Evolutionary conservation across 2,329 filamentous ascomycete genomes (phyloP), one percentile per base, ranked within the genome.

Genomic region (Macrophomina pseudophaseolina): DNA sequence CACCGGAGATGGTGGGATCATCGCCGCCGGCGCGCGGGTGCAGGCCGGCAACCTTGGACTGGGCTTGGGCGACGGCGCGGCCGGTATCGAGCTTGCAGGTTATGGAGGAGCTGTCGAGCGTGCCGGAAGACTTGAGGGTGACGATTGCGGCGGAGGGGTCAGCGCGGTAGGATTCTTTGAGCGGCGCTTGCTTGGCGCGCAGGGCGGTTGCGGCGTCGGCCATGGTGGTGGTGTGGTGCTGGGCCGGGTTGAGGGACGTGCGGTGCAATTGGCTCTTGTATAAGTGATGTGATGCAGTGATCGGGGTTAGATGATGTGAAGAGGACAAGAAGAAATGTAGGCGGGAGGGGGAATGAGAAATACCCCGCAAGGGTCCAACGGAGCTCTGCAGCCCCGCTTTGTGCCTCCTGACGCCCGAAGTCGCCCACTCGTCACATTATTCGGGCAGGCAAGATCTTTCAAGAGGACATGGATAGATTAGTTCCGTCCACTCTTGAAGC

Each of bases 1-100:
- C 81, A 65, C 82, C 82, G 0, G 79, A 81, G 59, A 84, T 78
- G 2, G 72, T 67, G 9, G 78, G 75, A 12, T 62, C 58, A 32
- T 49, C 58, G 46, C 82, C 82, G 44, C 82, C 82, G 3, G 82
- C 82, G 69, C 79, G 80, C 51, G 78, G 80, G 70, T 84, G 82
- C 46, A 84, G 75, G 35, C 82, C 82, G 1, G 82, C 82, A 23
- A 54, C 53, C 30, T 54, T 53, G 46, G 46, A 32, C 18, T 35
- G 35, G 64, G 76, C 73, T 38, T 79, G 74, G 64, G 76, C 75
- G 46, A 78, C 73, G 5, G 80, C 76, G 35, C 78, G 72, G 64
- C 80, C 77, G 18, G 79, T 81, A 16, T 78, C 77, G 42, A 84
- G 75, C 58, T 81, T 82, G 76, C 82, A 84, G 66, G 81, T 80